Evolutionary conservation across 345 rosid genomes (phyloP).

Genomic region (Eutrema japonicum): DNA sequence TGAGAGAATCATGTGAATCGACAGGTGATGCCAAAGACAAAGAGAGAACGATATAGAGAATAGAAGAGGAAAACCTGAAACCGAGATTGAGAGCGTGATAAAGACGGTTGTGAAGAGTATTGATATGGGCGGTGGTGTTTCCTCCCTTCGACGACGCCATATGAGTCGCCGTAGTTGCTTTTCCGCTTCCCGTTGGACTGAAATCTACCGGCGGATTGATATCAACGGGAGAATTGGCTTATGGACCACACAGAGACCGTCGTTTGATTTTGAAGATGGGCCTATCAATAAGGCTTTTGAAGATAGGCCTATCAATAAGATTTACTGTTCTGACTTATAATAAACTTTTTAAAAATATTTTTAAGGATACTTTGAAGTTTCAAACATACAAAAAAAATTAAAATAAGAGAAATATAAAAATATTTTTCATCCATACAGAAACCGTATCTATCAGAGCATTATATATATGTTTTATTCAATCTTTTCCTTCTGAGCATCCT

Average conservation of each 20-base stretch:
- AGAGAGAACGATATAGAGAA: not conserved
- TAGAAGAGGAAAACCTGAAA: constrained; percentile 34
- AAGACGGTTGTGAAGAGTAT: constrained; percentile 44
- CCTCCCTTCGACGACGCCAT: constrained; percentile 44
- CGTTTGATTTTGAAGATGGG: constrained; percentile 3
- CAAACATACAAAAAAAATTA: not conserved
- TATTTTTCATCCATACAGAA: not conserved
- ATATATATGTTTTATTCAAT: constrained; percentile 23
- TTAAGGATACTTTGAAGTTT: not conserved
- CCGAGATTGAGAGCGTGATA: constrained; percentile 47
- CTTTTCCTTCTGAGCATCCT: not conserved
- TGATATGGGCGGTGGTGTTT: constrained; percentile 31
- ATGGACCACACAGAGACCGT: constrained; percentile 7
- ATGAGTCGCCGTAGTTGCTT: constrained; percentile 32
- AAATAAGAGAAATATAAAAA: not conserved
- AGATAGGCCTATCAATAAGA: no score
- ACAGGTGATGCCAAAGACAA: not conserved
- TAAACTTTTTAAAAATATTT: no score
- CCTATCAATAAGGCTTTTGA: no score
- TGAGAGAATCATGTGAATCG: not conserved
- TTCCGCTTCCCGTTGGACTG: not conserved
- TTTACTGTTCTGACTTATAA: no score
- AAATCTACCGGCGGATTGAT: constrained; percentile 16
- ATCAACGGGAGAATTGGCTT: not conserved
- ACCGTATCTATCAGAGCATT: constrained; percentile 20